phyloP scores from a whole-genome alignment of 345 rosid genomes.

The Lumnitzera racemosa region DNA sequence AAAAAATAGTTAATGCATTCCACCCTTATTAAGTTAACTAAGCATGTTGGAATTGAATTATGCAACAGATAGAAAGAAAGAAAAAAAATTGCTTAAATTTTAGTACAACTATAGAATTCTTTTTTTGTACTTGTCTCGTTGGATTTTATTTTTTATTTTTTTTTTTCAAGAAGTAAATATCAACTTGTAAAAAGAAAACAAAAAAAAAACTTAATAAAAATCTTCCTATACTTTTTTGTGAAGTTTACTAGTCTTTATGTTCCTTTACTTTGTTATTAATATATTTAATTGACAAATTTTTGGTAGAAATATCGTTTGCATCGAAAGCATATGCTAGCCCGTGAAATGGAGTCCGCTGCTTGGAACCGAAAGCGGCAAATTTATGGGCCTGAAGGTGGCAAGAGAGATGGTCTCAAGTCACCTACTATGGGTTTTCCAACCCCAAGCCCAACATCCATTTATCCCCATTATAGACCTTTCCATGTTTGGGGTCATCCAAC shows the following conservation, averaged over 20 bases:
- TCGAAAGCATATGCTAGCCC: constrained; percentile 68
- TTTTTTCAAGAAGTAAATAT: too few relatives aligned
- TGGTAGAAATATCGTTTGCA: constrained; percentile 87
- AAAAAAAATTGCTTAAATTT: too few relatives aligned
- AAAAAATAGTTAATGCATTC: too few relatives aligned
- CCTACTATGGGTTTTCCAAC: constrained; percentile 76
- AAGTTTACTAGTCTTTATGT: background rate
- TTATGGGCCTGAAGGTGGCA: constrained; percentile 38
- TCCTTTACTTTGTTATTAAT: background rate
- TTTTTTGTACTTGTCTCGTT: too few relatives aligned
- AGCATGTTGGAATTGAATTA: too few relatives aligned
- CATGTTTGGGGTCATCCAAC: constrained; percentile 97
- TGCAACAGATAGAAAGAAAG: too few relatives aligned
- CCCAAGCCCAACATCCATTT: constrained; percentile 17
- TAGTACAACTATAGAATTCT: too few relatives aligned
- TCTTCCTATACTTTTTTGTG: too few relatives aligned
- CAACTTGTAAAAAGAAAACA: too few relatives aligned
- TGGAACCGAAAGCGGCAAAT: constrained; percentile 71
- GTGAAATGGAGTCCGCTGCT: constrained; percentile 79
- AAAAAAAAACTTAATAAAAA: too few relatives aligned
- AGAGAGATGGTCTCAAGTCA: constrained; percentile 17
- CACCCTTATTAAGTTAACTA: too few relatives aligned
- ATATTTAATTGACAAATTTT: background rate
- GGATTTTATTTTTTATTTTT: too few relatives aligned
- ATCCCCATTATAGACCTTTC: constrained; percentile 55